Base-by-base conservation (phyloP, 768 basidiomycete genomes). In the Gelatoporia subvermispora region DNA sequence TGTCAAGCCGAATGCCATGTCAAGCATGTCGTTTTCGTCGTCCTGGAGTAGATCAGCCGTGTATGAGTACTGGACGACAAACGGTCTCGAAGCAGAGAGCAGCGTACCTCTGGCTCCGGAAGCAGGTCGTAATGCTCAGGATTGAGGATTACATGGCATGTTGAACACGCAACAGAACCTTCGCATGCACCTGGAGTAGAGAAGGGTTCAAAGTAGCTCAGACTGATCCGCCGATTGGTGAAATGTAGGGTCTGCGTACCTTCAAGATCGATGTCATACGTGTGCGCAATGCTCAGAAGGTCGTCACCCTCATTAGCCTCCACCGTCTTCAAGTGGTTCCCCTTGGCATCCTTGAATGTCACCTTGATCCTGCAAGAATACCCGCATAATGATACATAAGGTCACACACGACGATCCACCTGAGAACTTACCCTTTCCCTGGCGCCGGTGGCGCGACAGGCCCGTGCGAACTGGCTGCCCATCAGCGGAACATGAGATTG, bases 11-110 rank as follows among this genome's bases (percentile, higher is more conserved):
- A 97, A 98, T 3, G 95, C 95, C 78, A 98, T 90, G 66, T 97
- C 95, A 35, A 99, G 78, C 92, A 94, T 93, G 59, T 93, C 94
- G 60, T 97, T 99, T 70, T 99, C 95, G 62, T 99, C 95, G 56
- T 98, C 95, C 47, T 88, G 18, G 11, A 20, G 18, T 36, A 22
- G n/a, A 18, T 4, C 23, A 22, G 5, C 15, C 8, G 24, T 9
- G 18, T 7, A 28, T 18, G 34, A 31, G 21, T 22, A 17, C 3
- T 4, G 34, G 17, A 16, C 20, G 31, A 5, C 3, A 43, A 22
- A 5, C 9, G 10, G 3, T 16, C 8, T 42, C 11, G 13, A 28
- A 22, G 20, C 8, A 9, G 23, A 20, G 18, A 20, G 24, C 20
- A 38, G 41, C 56, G 21, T 16, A 61, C 62, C 57, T 62, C 88